Percentiles rank a stretch among this genome's conserved stretches.
phyloP scores from a whole-genome alignment of 352 stramenopile species.

The Globisporangium carolinianum region DNA sequence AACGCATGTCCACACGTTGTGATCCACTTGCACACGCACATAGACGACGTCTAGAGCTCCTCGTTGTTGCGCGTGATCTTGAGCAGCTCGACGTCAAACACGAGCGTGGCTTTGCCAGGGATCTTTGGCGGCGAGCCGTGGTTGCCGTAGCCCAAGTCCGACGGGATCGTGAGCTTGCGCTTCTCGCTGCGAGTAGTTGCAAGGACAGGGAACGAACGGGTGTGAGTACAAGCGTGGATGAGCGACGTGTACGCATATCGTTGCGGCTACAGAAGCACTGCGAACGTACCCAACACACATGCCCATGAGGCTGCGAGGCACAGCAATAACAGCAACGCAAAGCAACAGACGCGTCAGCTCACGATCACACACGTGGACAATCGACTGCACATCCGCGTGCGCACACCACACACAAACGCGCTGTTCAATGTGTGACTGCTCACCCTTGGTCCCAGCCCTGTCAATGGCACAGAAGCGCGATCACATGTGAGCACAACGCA shows the following conservation, averaged over 20 bases:
- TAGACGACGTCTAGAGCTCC: constrained; percentile 30
- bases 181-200: constrained; percentile 52
- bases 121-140: constrained; percentile 91
- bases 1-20: no score
- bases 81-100: constrained; percentile 97
- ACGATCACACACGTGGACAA: constrained; percentile 71
- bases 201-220: no score
- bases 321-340: constrained; percentile 1
- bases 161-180: constrained; percentile 81
- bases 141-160: constrained; percentile 92
- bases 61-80: constrained; percentile 84
- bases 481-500: constrained; percentile 1
- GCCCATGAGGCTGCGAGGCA: constrained; percentile 49
- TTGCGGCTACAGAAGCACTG: constrained; percentile 5
- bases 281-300: constrained; percentile 81
- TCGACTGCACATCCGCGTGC: constrained; percentile 27
- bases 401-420: neutral
- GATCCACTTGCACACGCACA: no score
- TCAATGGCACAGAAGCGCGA: constrained; percentile 2
- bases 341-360: no score
- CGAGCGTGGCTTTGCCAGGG: constrained; percentile 88
- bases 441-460: constrained; percentile 80
- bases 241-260: no score
- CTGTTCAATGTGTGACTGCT: neutral
- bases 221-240: no score